Evolutionary conservation across 2,329 filamentous ascomycete genomes (phyloP).

Genomic region (Aaosphaeria arxii): DNA sequence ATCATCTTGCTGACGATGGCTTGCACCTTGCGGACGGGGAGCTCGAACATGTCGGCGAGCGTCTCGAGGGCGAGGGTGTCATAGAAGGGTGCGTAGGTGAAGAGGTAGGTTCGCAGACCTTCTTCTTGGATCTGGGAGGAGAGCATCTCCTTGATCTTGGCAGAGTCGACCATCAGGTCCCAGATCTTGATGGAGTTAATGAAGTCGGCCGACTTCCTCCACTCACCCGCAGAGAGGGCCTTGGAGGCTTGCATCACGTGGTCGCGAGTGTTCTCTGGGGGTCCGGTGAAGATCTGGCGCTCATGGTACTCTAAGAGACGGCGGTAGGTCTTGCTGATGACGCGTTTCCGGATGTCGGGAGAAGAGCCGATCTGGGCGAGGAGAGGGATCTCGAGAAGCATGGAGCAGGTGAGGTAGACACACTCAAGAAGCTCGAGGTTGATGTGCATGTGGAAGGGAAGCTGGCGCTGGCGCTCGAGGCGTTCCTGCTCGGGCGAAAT

Average conservation of each 20-base stretch:
- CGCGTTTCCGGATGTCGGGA: constrained; percentile 92
- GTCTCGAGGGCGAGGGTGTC: constrained; percentile 88
- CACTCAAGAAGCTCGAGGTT: constrained; percentile 98
- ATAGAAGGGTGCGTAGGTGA: constrained; percentile 99
- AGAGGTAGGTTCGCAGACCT: constrained; percentile 95
- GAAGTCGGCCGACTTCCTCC: constrained; percentile 93
- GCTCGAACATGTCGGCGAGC: constrained; percentile 91
- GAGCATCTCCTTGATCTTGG: constrained; percentile 95
- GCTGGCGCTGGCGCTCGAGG: constrained; percentile 91
- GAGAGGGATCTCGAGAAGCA: constrained; percentile 97
- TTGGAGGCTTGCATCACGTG: constrained; percentile 99
- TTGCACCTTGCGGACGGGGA: constrained; percentile 84
- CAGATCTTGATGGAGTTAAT: constrained; percentile 99
- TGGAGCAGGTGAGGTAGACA: constrained; percentile 97
- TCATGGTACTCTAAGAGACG: constrained; percentile 99
- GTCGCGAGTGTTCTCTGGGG: constrained; percentile 97
- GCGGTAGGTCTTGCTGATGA: constrained; percentile 99
- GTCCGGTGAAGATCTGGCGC: constrained; percentile 97
- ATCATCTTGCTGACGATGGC: constrained; percentile 99
- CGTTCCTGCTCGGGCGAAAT: constrained; percentile 98
- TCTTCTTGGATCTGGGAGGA: constrained; percentile 98
- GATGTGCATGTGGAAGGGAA: constrained; percentile 99
- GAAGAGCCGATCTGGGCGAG: constrained; percentile 95
- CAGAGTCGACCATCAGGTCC: constrained; percentile 91
- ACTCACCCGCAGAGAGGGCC: constrained; percentile 92